phyloP scores from a whole-genome alignment of 2,329 filamentous ascomycete species.

The Clonostachys rhizophaga region DNA sequence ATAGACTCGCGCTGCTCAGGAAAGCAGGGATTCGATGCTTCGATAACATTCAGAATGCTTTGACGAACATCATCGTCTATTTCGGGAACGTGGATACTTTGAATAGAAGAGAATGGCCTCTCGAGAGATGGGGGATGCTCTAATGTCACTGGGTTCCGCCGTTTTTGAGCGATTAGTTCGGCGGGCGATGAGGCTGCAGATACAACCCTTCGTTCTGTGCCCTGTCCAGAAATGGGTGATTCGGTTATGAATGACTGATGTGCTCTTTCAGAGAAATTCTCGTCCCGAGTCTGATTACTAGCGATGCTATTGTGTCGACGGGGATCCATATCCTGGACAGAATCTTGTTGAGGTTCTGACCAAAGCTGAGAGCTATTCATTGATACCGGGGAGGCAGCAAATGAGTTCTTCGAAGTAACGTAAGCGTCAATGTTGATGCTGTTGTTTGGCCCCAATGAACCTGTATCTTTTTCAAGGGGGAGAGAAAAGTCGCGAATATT shows the following conservation, averaged over 20 bases:
- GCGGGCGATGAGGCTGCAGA: not conserved
- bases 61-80: conserved; percentile 34
- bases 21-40: conserved; percentile 38
- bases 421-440: conserved; percentile 7
- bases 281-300: not conserved
- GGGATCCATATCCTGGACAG: not conserved
- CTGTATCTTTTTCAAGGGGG: not conserved
- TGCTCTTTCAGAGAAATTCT: not conserved
- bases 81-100: conserved; percentile 9
- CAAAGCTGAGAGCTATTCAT: too few species aligned
- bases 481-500: not conserved
- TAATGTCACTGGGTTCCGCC: too few species aligned
- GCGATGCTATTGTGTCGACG: not conserved
- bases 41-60: conserved; percentile 42
- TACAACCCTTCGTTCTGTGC: too few species aligned
- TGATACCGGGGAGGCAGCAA: not conserved
- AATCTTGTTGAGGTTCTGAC: too few species aligned
- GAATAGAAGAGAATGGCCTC: conserved; percentile 18
- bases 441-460: conserved; percentile 16
- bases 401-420: conserved; percentile 14
- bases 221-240: not conserved
- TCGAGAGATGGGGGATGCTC: conserved; percentile 2
- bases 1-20: conserved; percentile 40
- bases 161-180: not conserved
- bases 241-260: not conserved